A percentile compares a stretch with the other conserved stretches of the same genome.
phyloP scores from a whole-genome alignment of 2,329 filamentous ascomycete species.

The Pseudogymnoascus sp. region DNA sequence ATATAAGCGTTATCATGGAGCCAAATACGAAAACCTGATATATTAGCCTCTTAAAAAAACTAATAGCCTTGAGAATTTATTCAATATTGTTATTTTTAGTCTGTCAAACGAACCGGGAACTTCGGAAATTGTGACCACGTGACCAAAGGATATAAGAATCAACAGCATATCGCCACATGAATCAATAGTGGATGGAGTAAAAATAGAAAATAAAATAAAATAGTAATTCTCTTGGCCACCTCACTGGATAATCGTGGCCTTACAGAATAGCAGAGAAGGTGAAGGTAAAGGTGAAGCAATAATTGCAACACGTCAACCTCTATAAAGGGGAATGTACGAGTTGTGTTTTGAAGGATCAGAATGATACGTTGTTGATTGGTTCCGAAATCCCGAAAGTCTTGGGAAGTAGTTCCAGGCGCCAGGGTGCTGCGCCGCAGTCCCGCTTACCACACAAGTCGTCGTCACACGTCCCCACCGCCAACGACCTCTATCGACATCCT shows the following conservation, averaged over 20 bases:
- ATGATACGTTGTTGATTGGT: constrained; percentile 5
- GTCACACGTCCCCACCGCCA: background rate
- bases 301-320: background rate
- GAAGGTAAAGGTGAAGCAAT: background rate
- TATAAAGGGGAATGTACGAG: background rate
- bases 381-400: background rate
- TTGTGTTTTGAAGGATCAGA: background rate
- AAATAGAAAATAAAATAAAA: background rate
- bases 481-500: background rate
- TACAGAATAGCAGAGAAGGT: background rate
- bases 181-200: background rate
- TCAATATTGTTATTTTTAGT: background rate
- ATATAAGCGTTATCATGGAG: background rate
- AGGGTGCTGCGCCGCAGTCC: background rate
- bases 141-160: background rate
- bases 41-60: background rate
- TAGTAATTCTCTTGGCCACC: background rate
- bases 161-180: background rate
- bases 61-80: background rate
- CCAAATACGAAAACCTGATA: background rate
- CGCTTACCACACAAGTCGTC: constrained; percentile 2
- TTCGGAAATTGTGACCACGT: background rate
- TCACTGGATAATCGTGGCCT: background rate
- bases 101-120: background rate
- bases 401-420: background rate